Conservation (phyloP, 2,329 filamentous ascomycete genomes). For the Trichoderma harzianum region DNA sequence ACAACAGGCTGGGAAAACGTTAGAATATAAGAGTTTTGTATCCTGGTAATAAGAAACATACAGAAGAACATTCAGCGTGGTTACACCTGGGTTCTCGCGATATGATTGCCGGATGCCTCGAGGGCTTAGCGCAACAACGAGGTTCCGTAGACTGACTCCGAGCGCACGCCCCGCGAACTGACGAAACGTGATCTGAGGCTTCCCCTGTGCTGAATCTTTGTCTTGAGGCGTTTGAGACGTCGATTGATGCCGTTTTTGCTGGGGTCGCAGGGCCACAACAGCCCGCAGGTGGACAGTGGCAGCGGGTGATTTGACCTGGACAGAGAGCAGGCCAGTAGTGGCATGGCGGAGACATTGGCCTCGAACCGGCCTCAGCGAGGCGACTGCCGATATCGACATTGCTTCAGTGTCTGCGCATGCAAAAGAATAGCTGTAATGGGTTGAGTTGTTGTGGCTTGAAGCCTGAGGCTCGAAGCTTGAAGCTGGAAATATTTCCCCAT, state of each 20-base stretch:
- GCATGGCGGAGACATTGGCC: constrained; percentile 30
- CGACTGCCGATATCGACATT: constrained; percentile 36
- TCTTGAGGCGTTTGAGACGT: constrained; percentile 21
- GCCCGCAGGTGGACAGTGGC: constrained; percentile 30
- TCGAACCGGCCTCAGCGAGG: constrained; percentile 34
- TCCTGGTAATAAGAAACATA: constrained; percentile 20
- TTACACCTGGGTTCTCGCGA: constrained; percentile 32
- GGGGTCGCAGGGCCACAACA: constrained; percentile 28
- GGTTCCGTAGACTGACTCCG: constrained; percentile 34
- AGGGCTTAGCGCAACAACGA: constrained; percentile 34
- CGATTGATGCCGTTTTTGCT: constrained; percentile 31
- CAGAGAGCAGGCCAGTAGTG: constrained; percentile 31
- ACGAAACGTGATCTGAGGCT: constrained; percentile 33
- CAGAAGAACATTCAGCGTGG: constrained; percentile 32
- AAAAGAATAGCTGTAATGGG: background rate
- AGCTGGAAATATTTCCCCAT: constrained; percentile 4
- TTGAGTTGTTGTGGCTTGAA: background rate
- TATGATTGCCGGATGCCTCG: constrained; percentile 35
- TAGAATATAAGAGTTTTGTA: background rate
- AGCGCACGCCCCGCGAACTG: constrained; percentile 31
- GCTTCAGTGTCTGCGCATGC: background rate
- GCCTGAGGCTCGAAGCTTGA: background rate
- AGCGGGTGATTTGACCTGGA: constrained; percentile 31
- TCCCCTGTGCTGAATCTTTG: constrained; percentile 22
- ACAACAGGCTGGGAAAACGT: constrained; percentile 26